These are phyloP conservation scores for Lenwebbia sp. DNA, from an alignment of 345 rosid species.

Conservation along the genomic window DNA sequence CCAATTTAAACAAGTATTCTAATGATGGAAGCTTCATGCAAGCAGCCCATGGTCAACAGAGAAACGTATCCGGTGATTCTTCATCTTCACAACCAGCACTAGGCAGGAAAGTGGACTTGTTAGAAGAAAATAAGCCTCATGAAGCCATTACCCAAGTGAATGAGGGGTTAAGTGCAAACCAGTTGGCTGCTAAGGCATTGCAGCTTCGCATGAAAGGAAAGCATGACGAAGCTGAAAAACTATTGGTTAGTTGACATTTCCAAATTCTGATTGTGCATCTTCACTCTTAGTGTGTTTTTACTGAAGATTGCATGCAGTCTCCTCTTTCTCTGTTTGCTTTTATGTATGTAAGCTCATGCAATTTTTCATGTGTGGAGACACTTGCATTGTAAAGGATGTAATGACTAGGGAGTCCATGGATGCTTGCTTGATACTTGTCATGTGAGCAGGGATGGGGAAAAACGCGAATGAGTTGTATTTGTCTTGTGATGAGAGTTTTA, in stretches of 20 bases:
- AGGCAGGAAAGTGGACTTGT: constrained; percentile 4
- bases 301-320: not conserved
- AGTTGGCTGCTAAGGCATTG: constrained; percentile 80
- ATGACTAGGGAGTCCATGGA: not conserved
- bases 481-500: not conserved
- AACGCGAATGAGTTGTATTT: not conserved
- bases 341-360: not conserved
- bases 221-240: constrained; percentile 72
- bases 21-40: constrained; percentile 78
- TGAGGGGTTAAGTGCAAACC: constrained; percentile 55
- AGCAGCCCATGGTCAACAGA: constrained; percentile 27
- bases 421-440: not conserved
- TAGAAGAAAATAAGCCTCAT: constrained; percentile 5
- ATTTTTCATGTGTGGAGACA: not conserved
- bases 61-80: constrained; percentile 15
- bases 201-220: constrained; percentile 90
- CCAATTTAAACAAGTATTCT: constrained; percentile 56
- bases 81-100: constrained; percentile 13
- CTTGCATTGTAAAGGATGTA: not conserved
- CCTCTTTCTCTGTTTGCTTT: not conserved
- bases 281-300: not conserved
- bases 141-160: constrained; percentile 14
- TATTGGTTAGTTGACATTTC: constrained; percentile 36
- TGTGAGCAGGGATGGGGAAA: not conserved
- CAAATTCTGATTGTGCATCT: not conserved